phyloP scores from a whole-genome alignment of 768 basidiomycete species.

The Xerocomellus amylosporus region DNA sequence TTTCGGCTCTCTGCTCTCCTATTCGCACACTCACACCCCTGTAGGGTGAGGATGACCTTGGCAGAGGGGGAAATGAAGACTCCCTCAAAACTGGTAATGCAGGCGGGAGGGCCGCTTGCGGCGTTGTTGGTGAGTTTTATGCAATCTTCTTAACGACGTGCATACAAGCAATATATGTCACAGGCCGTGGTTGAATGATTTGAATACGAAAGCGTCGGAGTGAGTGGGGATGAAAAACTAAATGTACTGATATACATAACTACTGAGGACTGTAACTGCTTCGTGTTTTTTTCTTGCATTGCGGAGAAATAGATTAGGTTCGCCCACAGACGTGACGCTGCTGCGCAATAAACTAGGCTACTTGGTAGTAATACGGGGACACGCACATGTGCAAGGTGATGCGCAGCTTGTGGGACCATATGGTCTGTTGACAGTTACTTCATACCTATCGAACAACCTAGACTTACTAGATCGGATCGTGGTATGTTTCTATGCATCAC shows the following conservation, averaged over 20 bases:
- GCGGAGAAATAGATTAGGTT: conserved; percentile 7
- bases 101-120: conserved; percentile 74
- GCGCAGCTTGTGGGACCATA: background rate
- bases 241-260: conserved; percentile 4
- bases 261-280: conserved; percentile 1
- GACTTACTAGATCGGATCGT: background rate
- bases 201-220: background rate
- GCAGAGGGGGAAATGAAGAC: conserved; percentile 63
- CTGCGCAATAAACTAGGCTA: background rate
- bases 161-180: background rate
- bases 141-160: background rate
- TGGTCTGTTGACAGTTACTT: background rate
- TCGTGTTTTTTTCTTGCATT: conserved; percentile 12
- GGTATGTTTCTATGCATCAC: background rate
- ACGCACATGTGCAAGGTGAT: background rate
- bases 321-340: background rate
- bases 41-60: conserved; percentile 77
- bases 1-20: background rate
- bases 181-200: conserved; percentile 22
- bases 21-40: conserved; percentile 7
- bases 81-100: conserved; percentile 79
- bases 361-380: background rate
- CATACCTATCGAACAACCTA: background rate
- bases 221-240: background rate
- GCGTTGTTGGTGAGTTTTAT: conserved; percentile 60